phyloP scores from a whole-genome alignment of 306 rosid species.

The Luffa aegyptiaca region DNA sequence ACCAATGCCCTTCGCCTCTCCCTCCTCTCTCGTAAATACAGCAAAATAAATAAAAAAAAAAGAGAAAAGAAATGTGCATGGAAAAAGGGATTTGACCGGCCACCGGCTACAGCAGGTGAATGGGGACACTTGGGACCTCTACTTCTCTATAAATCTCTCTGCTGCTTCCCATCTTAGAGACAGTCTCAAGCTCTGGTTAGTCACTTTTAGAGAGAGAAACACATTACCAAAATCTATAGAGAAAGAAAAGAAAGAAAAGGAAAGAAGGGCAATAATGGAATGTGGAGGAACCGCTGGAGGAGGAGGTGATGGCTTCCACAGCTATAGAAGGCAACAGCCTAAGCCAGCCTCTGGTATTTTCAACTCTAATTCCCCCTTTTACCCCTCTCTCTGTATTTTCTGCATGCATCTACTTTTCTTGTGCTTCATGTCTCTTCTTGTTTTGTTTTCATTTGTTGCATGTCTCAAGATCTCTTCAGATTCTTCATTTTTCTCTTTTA shows the following conservation, averaged over 20 bases:
- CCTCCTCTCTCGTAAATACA: no score
- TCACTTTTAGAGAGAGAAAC: not conserved
- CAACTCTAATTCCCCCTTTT: not conserved
- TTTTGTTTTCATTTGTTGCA: not conserved
- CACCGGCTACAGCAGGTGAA: not conserved
- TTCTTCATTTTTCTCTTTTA: no score
- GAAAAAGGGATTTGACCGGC: not conserved
- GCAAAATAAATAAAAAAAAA: no score
- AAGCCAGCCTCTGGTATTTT: not conserved
- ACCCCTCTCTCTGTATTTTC: not conserved
- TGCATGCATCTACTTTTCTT: not conserved
- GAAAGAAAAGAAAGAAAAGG: not conserved
- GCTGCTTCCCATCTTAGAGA: not conserved
- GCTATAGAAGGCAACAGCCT: not conserved
- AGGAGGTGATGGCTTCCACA: constrained; percentile 7
- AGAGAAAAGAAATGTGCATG: no score
- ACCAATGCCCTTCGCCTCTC: not conserved
- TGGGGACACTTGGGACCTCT: not conserved
- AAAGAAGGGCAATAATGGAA: not conserved
- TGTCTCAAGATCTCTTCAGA: not conserved
- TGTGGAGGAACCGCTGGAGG: not conserved
- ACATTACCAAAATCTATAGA: no score
- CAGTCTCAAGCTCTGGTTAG: not conserved
- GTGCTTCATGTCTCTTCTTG: not conserved
- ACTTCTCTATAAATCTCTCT: not conserved